Evolutionary conservation across 805 yeast species (phyloP), one percentile per base, ranked within the genome.

Genomic region (Hanseniaspora thailandica): DNA sequence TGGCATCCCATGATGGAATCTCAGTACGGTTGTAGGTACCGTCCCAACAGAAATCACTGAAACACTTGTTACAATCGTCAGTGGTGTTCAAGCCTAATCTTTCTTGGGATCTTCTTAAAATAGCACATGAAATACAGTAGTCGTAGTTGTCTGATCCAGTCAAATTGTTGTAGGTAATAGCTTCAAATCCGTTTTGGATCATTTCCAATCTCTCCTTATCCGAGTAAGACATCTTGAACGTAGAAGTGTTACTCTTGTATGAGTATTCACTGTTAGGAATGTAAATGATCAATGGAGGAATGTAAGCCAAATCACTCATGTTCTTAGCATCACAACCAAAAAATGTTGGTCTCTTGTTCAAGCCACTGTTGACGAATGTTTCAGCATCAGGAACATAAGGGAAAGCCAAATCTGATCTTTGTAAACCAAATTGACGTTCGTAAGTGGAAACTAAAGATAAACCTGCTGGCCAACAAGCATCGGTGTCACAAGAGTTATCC

Each of bases 41-140:
- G 57, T 76, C 72, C 89, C 89, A 87, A 67, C 96, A 87, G 66
- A 86, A 86, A 6, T 70, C 71, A 34, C 71, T 67, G 65, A 87
- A 85, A 65, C 96, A 87, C 52, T 69, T 56, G 59, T 77, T 68
- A 70, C 96, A 87, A 62, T 84, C 86, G 1, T 73, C 80, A 15
- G 71, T 66, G 55, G 83, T 82, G 17, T 76, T 71, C 35, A 72
- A 66, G 28, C 80, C 79, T 36, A 73, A 66, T 63, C 88, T 74
- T 68, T 86, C 93, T 62, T 82, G 81, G 40, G 82, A 77, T 65
- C 95, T 78, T 69, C 86, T 82, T 55, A 86, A 73, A 45, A 86
- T 76, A 9, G 94, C 95, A 72, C 95, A 86, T 2, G 84, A 85
- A 47, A 86, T 74, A 71, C 95, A 86, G 6, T 80, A 75, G 40